Conservation (phyloP, 495 filamentous ascomycete species). For the Hyaloscypha hepaticicola region DNA sequence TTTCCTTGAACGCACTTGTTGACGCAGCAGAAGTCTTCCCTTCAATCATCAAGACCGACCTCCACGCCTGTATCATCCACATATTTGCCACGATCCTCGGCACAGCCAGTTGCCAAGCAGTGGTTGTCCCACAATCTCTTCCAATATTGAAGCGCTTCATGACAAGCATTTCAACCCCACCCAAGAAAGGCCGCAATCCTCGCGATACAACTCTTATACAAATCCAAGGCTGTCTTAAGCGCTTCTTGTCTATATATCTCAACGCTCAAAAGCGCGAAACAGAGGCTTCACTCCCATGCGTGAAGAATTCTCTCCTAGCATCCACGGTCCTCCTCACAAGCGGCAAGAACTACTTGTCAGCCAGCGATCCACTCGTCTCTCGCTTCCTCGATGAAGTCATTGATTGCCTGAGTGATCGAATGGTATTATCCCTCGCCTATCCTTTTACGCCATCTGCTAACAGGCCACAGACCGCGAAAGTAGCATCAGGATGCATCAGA, state of each 20-base stretch:
- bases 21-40: slow-evolving; percentile 95
- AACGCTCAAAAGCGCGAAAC: slow-evolving; percentile 81
- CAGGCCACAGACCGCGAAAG: slow-evolving; percentile 65
- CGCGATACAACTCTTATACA: slow-evolving; percentile 40
- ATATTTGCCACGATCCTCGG: slow-evolving; percentile 93
- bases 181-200: slow-evolving; percentile 28
- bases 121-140: slow-evolving; percentile 86
- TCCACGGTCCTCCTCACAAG: slow-evolving; percentile 86
- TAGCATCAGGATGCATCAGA: slow-evolving; percentile 83
- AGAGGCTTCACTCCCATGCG: slow-evolving; percentile 77
- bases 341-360: slow-evolving; percentile 66
- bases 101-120: slow-evolving; percentile 79
- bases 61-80: slow-evolving; percentile 95
- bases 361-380: slow-evolving; percentile 67
- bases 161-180: slow-evolving; percentile 59
- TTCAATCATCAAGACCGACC: slow-evolving; percentile 90
- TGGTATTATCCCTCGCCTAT: slow-evolving; percentile 45
- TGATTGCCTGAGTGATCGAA: slow-evolving; percentile 78
- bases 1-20: slow-evolving; percentile 81
- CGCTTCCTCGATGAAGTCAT: slow-evolving; percentile 73
- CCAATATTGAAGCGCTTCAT: slow-evolving; percentile 93
- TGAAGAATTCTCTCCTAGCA: slow-evolving; percentile 88
- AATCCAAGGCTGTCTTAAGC: slow-evolving; percentile 69
- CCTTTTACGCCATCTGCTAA: slow-evolving; percentile 2
- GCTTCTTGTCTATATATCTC: slow-evolving; percentile 77